Conservation (phyloP, 441 rosid species). For the Gossypium laxum region DNA sequence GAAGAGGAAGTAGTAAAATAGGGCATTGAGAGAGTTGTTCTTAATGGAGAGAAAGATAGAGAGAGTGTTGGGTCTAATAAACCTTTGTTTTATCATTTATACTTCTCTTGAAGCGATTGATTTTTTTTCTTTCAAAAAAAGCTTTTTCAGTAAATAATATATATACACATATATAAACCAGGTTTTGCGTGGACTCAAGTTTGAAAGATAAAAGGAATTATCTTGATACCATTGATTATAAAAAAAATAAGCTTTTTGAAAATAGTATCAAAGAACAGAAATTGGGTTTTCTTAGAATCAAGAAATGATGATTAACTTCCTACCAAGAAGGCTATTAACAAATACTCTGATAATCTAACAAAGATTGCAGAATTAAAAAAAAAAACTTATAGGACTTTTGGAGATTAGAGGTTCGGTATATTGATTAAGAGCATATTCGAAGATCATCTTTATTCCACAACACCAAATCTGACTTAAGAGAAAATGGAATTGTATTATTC, state of each 20-base stretch:
- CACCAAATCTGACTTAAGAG: no score
- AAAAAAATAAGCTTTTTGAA: background rate
- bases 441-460: no score
- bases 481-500: no score
- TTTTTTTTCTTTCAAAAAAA: background rate
- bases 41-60: constrained; percentile 58
- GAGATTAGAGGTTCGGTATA: no score
- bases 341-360: no score
- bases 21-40: constrained; percentile 18
- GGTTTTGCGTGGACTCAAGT: background rate
- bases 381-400: no score
- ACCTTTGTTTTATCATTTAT: constrained; percentile 82
- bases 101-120: constrained; percentile 71
- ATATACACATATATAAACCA: background rate
- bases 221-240: background rate
- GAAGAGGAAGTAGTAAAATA: constrained; percentile 29
- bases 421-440: no score
- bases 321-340: background rate
- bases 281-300: background rate
- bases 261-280: background rate
- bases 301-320: background rate
- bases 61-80: constrained; percentile 41
- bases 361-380: no score
- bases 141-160: background rate
- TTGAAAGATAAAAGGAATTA: background rate